Evolutionary conservation across 1,139 yeast genomes (phyloP).

Genomic region (Lodderomyces pseudojiufengensis): DNA sequence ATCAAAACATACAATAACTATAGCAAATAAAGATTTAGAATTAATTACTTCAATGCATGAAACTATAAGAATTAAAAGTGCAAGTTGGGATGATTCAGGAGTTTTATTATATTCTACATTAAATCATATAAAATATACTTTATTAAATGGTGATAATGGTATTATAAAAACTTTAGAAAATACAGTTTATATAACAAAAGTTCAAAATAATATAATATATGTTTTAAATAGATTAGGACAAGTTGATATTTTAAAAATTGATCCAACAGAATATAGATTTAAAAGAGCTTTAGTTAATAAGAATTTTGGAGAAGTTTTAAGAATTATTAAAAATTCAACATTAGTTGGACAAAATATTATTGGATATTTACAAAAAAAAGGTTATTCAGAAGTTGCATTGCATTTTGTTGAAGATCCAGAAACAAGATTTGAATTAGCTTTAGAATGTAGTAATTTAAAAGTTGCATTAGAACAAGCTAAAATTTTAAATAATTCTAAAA

Average conservation of each 20-base stretch:
- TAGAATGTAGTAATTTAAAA: constrained; percentile 85
- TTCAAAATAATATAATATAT: constrained; percentile 66
- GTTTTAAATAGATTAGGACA: constrained; percentile 84
- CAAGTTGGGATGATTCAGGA: constrained; percentile 96
- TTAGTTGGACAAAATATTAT: constrained; percentile 97
- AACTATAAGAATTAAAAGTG: constrained; percentile 94
- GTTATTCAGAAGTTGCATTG: constrained; percentile 90
- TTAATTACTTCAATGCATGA: constrained; percentile 86
- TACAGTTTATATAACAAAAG: constrained; percentile 80
- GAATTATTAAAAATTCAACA: constrained; percentile 83
- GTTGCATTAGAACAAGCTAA: constrained; percentile 91
- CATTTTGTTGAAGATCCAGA: constrained; percentile 97
- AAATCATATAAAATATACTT: constrained; percentile 91
- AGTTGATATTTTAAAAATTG: constrained; percentile 74
- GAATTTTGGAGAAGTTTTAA: constrained; percentile 87
- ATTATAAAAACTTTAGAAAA: constrained; percentile 89
- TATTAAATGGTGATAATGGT: constrained; percentile 92
- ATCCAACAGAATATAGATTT: constrained; percentile 96
- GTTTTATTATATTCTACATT: constrained; percentile 90
- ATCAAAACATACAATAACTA: constrained; percentile 89
- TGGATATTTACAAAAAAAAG: constrained; percentile 90
- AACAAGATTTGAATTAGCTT: constrained; percentile 90
- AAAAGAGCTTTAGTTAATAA: constrained; percentile 87
- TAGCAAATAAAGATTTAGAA: constrained; percentile 77
- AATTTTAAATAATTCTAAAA: constrained; percentile 55